Evolutionary conservation across 805 yeast species (phyloP).

Genomic region (Lipomyces oligophaga): DNA sequence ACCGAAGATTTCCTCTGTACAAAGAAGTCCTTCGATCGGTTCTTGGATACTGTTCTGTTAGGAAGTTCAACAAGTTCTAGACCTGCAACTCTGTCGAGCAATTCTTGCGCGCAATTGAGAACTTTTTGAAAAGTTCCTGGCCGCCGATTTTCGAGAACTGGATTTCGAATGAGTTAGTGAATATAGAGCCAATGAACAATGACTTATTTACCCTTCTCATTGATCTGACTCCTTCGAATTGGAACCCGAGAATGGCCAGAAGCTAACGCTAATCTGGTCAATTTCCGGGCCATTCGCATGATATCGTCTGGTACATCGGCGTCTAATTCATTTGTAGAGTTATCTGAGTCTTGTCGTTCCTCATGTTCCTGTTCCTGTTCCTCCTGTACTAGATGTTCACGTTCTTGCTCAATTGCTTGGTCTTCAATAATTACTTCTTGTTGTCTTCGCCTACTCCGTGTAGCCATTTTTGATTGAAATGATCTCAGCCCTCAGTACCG

Average conservation of each 20-base stretch:
- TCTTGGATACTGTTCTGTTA: conserved; percentile 2
- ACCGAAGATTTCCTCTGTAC: neutral
- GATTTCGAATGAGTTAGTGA: neutral
- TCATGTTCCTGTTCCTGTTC: no score
- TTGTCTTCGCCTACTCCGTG: no score
- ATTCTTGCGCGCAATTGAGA: conserved; percentile 13
- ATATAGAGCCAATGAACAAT: no score
- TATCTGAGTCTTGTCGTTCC: no score
- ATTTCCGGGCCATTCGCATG: conserved; percentile 24
- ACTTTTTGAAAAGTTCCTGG: conserved; percentile 16
- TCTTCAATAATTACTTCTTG: no score
- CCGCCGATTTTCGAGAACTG: conserved; percentile 21
- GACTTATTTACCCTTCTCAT: conserved; percentile 19
- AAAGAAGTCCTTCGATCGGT: no score
- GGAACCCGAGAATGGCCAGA: conserved; percentile 14
- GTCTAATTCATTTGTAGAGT: no score
- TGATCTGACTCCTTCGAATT: conserved; percentile 15
- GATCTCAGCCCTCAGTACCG: no score
- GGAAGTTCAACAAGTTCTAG: conserved; percentile 20
- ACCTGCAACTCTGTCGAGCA: conserved; percentile 9
- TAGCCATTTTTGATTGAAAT: no score
- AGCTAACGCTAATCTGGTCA: conserved; percentile 20
- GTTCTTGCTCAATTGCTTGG: no score
- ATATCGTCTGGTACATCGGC: conserved; percentile 8
- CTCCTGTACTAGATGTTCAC: no score